phyloP scores from a whole-genome alignment of 2,329 filamentous ascomycete genomes.

The Verticillium zaregamsianum region DNA sequence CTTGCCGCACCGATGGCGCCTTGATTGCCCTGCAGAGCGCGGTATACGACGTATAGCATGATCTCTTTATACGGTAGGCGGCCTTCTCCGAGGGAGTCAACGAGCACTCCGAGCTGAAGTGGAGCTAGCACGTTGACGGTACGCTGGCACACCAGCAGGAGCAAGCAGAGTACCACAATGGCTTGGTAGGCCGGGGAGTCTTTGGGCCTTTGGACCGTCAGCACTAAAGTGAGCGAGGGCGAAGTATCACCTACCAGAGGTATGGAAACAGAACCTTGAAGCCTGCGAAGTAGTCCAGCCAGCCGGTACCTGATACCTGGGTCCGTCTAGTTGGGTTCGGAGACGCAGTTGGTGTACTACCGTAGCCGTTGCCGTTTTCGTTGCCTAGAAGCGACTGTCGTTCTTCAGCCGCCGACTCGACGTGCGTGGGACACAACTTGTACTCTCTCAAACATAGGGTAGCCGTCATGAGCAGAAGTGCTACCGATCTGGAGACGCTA shows the following conservation, averaged over 20 bases:
- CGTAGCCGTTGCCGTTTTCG: slow-evolving; percentile 26
- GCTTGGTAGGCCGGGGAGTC: slow-evolving; percentile 34
- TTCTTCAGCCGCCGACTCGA: slow-evolving; percentile 27
- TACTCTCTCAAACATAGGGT: slow-evolving; percentile 25
- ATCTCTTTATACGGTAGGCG: slow-evolving; percentile 37
- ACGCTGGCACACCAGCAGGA: slow-evolving; percentile 36
- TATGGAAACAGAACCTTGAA: slow-evolving; percentile 41
- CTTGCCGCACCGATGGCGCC: slow-evolving; percentile 37
- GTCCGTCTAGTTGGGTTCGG: slow-evolving; percentile 18
- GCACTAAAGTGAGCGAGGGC: neutral
- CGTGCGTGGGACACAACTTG: slow-evolving; percentile 18
- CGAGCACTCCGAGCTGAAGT: slow-evolving; percentile 34
- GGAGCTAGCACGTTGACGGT: slow-evolving; percentile 39
- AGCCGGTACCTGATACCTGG: slow-evolving; percentile 30
- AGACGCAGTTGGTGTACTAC: slow-evolving; percentile 13
- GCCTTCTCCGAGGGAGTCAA: slow-evolving; percentile 34
- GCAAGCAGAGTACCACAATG: slow-evolving; percentile 34
- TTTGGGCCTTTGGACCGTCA: slow-evolving; percentile 29
- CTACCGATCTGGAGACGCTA: slow-evolving; percentile 23
- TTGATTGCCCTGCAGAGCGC: slow-evolving; percentile 40
- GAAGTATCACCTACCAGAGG: slow-evolving; percentile 28
- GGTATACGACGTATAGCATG: slow-evolving; percentile 37
- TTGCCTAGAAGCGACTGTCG: slow-evolving; percentile 34
- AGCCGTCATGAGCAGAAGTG: slow-evolving; percentile 29
- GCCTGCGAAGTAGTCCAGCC: slow-evolving; percentile 42